phyloP scores from a whole-genome alignment of 2,329 filamentous ascomycete genomes.

The Aspergillus pseudoglaucus region DNA sequence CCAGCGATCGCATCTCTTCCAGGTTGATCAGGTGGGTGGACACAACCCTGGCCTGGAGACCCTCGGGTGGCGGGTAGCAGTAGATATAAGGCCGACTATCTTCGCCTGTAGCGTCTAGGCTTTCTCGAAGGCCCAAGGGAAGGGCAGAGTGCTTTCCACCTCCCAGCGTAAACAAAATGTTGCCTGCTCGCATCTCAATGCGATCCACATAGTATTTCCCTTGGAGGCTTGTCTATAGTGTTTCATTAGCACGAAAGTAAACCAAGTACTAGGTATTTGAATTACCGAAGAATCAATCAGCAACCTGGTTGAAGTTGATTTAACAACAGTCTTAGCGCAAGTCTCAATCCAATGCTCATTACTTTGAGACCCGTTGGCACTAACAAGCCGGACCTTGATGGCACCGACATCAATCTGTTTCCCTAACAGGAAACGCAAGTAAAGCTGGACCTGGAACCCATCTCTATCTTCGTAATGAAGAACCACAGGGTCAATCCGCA shows the following conservation, averaged over 20 bases:
- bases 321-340: conserved; percentile 41
- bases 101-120: conserved; percentile 23
- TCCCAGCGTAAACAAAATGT: conserved; percentile 32
- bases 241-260: neutral
- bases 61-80: conserved; percentile 64
- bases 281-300: conserved; percentile 45
- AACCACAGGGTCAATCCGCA: conserved; percentile 63
- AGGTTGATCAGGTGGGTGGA: conserved; percentile 69
- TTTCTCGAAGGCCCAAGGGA: conserved; percentile 30
- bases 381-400: conserved; percentile 58
- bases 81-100: conserved; percentile 57
- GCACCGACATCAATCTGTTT: conserved; percentile 63
- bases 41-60: conserved; percentile 62
- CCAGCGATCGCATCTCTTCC: conserved; percentile 69
- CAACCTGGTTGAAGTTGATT: conserved; percentile 49
- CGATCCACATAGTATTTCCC: conserved; percentile 71
- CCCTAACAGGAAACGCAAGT: conserved; percentile 64
- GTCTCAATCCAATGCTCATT: conserved; percentile 64
- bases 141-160: conserved; percentile 22
- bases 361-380: conserved; percentile 39
- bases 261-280: conserved; percentile 4
- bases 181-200: conserved; percentile 51
- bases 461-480: conserved; percentile 65
- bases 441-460: conserved; percentile 64
- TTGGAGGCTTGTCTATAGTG: conserved; percentile 38